Evolutionary conservation across 768 basidiomycete species (phyloP).

Genomic region (Kwoniella newhampshirensis): DNA sequence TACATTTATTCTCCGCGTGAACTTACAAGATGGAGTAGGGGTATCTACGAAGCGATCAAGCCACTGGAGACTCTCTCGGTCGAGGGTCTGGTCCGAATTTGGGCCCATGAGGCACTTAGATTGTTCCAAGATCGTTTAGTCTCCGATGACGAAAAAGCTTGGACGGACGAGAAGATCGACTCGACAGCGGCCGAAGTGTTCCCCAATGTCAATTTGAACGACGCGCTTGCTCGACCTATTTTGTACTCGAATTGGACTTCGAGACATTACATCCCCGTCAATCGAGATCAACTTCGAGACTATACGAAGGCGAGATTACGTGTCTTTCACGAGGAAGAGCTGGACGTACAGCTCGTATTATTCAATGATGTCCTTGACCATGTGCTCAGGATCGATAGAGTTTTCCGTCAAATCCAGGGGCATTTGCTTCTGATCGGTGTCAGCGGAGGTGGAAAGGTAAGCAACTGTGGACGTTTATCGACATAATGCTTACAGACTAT

Average conservation of each 20-base stretch:
- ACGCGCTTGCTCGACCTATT: constrained; percentile 84
- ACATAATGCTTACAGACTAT: constrained; percentile 18
- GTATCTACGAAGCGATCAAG: constrained; percentile 93
- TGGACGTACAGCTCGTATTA: constrained; percentile 93
- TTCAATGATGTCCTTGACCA: constrained; percentile 99
- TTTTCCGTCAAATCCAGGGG: constrained; percentile 97
- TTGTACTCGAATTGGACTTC: constrained; percentile 99
- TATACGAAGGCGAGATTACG: constrained; percentile 94
- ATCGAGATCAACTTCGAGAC: constrained; percentile 86
- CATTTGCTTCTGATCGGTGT: constrained; percentile 95
- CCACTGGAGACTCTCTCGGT: constrained; percentile 90
- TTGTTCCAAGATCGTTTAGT: constrained; percentile 98
- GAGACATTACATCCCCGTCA: constrained; percentile 91
- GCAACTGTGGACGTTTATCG: constrained; percentile 11
- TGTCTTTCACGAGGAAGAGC: constrained; percentile 98
- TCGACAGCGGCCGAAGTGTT: constrained; percentile 79
- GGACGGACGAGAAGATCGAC: constrained; percentile 95
- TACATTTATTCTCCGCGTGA: constrained; percentile 99
- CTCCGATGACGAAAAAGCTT: constrained; percentile 81
- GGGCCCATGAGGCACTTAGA: constrained; percentile 96
- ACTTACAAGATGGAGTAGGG: constrained; percentile 93
- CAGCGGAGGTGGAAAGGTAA: constrained; percentile 95
- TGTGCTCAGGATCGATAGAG: constrained; percentile 94
- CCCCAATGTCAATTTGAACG: constrained; percentile 83
- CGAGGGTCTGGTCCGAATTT: constrained; percentile 91